Base-by-base conservation (phyloP, 768 basidiomycete species). In the Rhizopogon vulgaris region DNA sequence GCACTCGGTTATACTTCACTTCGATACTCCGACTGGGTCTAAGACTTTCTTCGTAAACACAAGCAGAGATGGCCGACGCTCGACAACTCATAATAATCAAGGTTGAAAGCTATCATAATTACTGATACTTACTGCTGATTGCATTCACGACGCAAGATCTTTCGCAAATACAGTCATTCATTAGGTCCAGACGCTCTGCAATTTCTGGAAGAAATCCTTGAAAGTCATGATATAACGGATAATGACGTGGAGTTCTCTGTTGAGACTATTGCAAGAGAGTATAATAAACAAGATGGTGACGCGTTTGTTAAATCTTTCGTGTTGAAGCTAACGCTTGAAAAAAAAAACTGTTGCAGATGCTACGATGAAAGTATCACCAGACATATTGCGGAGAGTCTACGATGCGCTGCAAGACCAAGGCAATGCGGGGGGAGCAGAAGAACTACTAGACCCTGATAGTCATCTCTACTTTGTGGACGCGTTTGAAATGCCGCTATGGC, bases 401-500 rank as follows among this genome's bases (percentile, higher is more conserved):
- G 84, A 87, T 46, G 68, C 76, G 1, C 75, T 92, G 52, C 86
- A 90, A 63, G 81, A 82, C 49, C 79, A 84, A 60, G 83, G 79
- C 14, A 67, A 71, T 27, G 66, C 73, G 7, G 61, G 60, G 38
- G 69, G 68, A 36, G 63, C 71, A 36, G 80, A 83, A 57, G 85
- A 88, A 40, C 65, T 78, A 7, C 73, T 93, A 24, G 90, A 94
- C 58, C 84, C 88, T 6, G 85, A 91, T 30, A 83, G 77, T 38
- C 89, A 96, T 64, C 69, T 98, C 27, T 82, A 83, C 60, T 74
- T 97, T 57, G 73, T 98, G 28, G 83, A 95, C 65, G 86, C 95
- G 9, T 95, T 93, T 60, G 93, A 95, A 48, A 97, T 98, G 94
- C 96, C 96, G 1, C 71, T 84, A 11, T 94, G 94, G 85, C 79